Percentiles rank a stretch among this genome's conserved stretches.
These are phyloP conservation scores for Otatea glauca DNA, from an alignment of 176 grass and related monocot species.

Conservation along the genomic window DNA sequence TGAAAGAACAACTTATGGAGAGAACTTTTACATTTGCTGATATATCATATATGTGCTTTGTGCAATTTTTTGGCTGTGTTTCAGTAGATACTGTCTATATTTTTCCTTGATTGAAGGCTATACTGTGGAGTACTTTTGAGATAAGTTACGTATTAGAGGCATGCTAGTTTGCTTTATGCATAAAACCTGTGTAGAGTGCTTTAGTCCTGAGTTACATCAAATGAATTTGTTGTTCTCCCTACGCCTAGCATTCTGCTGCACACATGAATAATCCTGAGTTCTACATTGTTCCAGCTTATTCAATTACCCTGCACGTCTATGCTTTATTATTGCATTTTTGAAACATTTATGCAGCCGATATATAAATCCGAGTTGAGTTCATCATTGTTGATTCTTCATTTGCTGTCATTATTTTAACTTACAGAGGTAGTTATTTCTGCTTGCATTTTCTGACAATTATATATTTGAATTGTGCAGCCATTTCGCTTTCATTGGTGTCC, in stretches of 20 bases:
- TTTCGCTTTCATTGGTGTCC: constrained; percentile 87
- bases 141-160: not conserved
- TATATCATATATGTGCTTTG: not conserved
- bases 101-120: not conserved
- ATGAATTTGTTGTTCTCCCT: constrained; percentile 1
- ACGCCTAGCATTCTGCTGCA: constrained; percentile 2
- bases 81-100: constrained; percentile 1
- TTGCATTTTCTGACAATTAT: constrained; percentile 33
- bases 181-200: not conserved
- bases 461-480: constrained; percentile 54
- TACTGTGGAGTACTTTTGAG: constrained; percentile 11
- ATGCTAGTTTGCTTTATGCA: constrained; percentile 17
- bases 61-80: not conserved
- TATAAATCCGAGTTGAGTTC: constrained; percentile 19
- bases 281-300: constrained; percentile 19
- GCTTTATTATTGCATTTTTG: constrained; percentile 11
- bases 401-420: constrained; percentile 37
- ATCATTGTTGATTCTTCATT: constrained; percentile 25
- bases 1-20: not conserved
- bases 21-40: not conserved
- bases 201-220: not conserved
- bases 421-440: constrained; percentile 3
- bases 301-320: not conserved
- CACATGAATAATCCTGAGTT: constrained; percentile 9
- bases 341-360: constrained; percentile 15